Base-by-base conservation (phyloP, 108 stramenopile genomes). In the Parmales sp. region DNA sequence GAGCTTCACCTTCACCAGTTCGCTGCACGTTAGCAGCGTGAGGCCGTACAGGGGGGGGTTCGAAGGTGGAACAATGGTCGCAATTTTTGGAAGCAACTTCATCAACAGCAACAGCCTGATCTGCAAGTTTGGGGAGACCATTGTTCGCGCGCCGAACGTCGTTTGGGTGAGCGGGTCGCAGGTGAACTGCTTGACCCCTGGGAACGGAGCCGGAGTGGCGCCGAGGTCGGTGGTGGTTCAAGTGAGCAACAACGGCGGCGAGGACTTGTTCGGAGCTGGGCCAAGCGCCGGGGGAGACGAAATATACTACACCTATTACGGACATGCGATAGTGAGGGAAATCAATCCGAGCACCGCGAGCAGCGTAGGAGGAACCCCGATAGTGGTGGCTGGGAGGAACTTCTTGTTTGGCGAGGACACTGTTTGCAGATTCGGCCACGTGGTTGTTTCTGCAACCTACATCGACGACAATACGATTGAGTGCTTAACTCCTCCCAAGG, bases 171-270 rank as follows among this genome's bases (percentile, higher is more conserved):
- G 29, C 28, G 29, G 31, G 2, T 34, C 54, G 26, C 54, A 60
- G 3, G 36, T 60, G 6, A 34, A 34, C 54, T 60, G 54, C 54
- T 28, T 34, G 54, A 34, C 31, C 31, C 54, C 54, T n/a, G n/a
- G n/a, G n/a, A n/a, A n/a, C n/a, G n/a, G n/a, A 3, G 36, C 26
- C 16, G 54, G 29, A 7, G 25, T 34, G 4, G 36, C 13, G 4
- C 54, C 54, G 9, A 16, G 1, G 7, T 13, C 29, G 13, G 31
- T 34, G 1, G 26, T 20, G 1, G 26, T 60, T 3, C 31, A 60
- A 34, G 20, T 60, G 16, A 60, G 54, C 16, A 60, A 60, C 31
- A 60, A 60, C 54, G 54, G n/a, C n/a, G n/a, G n/a, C n/a, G n/a
- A n/a, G n/a, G n/a, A n/a, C n/a, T n/a, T n/a, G n/a, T n/a, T n/a